These are phyloP conservation scores for Kewa caespitosa DNA, from an alignment of 179 eudicot species.

Conservation along the genomic window DNA sequence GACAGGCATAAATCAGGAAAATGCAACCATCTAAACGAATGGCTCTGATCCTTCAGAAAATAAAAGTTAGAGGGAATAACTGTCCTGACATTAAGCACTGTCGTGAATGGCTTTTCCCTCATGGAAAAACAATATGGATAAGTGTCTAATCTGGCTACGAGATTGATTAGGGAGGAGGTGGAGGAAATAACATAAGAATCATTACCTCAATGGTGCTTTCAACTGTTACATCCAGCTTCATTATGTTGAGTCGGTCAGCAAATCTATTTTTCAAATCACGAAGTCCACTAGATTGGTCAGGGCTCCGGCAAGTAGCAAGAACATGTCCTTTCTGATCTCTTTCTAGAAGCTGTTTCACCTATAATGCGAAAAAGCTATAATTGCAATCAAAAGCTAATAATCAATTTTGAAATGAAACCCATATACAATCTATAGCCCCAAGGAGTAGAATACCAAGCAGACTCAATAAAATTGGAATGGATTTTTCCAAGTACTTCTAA, in stretches of 20 bases:
- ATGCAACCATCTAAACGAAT: too few species aligned
- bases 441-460: background rate
- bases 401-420: background rate
- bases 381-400: background rate
- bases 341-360: slow-evolving; percentile 83
- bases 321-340: slow-evolving; percentile 64
- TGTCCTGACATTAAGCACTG: background rate
- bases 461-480: too few species aligned
- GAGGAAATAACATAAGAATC: slow-evolving; percentile 11
- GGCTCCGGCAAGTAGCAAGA: slow-evolving; percentile 86
- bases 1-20: too few species aligned
- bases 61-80: background rate
- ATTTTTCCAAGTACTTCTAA: too few species aligned
- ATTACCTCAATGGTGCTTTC: slow-evolving; percentile 81
- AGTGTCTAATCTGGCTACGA: background rate
- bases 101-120: background rate
- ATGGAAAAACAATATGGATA: background rate
- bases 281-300: slow-evolving; percentile 65
- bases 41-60: too few species aligned
- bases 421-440: too few species aligned
- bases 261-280: slow-evolving; percentile 56
- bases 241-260: slow-evolving; percentile 67
- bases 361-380: background rate
- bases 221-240: slow-evolving; percentile 61
- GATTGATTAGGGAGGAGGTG: background rate